Conservation (phyloP, 805 yeast genomes). For the Candida vartiovaarae region DNA sequence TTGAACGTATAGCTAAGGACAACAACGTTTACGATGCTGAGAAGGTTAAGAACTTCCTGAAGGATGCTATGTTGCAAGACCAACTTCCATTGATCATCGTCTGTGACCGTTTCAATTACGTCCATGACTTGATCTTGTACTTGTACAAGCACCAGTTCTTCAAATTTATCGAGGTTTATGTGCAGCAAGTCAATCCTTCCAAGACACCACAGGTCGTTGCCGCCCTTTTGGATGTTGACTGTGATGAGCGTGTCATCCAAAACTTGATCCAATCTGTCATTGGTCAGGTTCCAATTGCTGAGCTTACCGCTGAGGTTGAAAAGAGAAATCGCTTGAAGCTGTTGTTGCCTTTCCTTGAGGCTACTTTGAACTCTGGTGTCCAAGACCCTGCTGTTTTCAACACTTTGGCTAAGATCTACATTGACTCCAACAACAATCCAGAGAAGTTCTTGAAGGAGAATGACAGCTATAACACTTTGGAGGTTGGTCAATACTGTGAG, state of each 20-base stretch:
- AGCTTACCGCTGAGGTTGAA: slow-evolving; percentile 90
- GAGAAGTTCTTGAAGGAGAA: slow-evolving; percentile 94
- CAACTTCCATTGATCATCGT: slow-evolving; percentile 95
- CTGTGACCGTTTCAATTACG: slow-evolving; percentile 85
- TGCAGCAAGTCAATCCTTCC: slow-evolving; percentile 94
- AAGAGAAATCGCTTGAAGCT: slow-evolving; percentile 91
- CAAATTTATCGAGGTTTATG: slow-evolving; percentile 96
- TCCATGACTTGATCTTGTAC: slow-evolving; percentile 89
- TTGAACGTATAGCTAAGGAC: slow-evolving; percentile 92
- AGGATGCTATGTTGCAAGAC: slow-evolving; percentile 89
- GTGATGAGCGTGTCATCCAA: slow-evolving; percentile 86
- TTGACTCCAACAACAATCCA: slow-evolving; percentile 95
- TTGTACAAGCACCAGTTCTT: slow-evolving; percentile 92
- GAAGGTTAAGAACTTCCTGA: slow-evolving; percentile 93
- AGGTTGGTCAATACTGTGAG: slow-evolving; percentile 97
- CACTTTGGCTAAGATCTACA: slow-evolving; percentile 94
- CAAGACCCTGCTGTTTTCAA: slow-evolving; percentile 89
- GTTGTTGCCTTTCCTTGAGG: slow-evolving; percentile 87
- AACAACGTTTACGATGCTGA: slow-evolving; percentile 94
- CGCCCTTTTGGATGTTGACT: slow-evolving; percentile 92
- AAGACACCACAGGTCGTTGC: slow-evolving; percentile 96
- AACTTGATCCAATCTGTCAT: slow-evolving; percentile 73
- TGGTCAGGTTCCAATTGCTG: slow-evolving; percentile 90
- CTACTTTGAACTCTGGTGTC: slow-evolving; percentile 75
- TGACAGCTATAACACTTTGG: slow-evolving; percentile 81